These are phyloP conservation scores for Leonotis leonurus DNA, from an alignment of 257 asterid species.

Conservation along the genomic window DNA sequence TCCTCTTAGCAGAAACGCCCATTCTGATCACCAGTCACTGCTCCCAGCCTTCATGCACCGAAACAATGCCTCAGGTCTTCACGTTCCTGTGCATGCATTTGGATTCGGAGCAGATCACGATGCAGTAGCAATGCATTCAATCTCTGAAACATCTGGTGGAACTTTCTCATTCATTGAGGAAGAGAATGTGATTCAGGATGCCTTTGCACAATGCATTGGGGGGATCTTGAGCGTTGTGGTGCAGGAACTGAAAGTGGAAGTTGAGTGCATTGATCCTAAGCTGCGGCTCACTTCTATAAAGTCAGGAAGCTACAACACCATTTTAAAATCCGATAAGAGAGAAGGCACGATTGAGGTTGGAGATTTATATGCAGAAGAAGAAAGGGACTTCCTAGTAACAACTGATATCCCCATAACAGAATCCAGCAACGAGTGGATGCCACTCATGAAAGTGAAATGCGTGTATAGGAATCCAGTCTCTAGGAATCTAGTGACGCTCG, in stretches of 20 bases:
- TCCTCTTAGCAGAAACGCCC: conserved; percentile 14
- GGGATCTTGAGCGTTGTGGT: conserved; percentile 82
- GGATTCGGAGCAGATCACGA: conserved; percentile 96
- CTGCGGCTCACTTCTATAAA: conserved; percentile 43
- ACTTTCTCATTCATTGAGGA: conserved; percentile 91
- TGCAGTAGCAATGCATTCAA: conserved; percentile 64
- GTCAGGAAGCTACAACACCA: conserved; percentile 67
- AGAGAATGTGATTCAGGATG: conserved; percentile 81
- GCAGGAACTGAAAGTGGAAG: conserved; percentile 53
- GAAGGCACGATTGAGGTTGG: conserved; percentile 61
- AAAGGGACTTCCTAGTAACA: conserved; percentile 63
- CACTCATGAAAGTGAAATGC: conserved; percentile 49
- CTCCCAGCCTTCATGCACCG: conserved; percentile 59
- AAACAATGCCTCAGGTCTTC: conserved; percentile 24
- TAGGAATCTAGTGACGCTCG: conserved; percentile 25
- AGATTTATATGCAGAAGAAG: conserved; percentile 89
- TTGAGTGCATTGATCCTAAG: conserved; percentile 54
- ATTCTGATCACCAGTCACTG: conserved; percentile 24
- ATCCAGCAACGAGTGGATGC: conserved; percentile 36
- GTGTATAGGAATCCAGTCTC: conserved; percentile 48
- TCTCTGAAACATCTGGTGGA: conserved; percentile 84
- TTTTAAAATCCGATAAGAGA: conserved; percentile 33
- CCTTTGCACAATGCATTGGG: conserved; percentile 97
- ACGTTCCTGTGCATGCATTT: conserved; percentile 72
- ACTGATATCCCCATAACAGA: conserved; percentile 45